Conservation (phyloP, 257 asterid species). For the Gardenia jasminoides region DNA sequence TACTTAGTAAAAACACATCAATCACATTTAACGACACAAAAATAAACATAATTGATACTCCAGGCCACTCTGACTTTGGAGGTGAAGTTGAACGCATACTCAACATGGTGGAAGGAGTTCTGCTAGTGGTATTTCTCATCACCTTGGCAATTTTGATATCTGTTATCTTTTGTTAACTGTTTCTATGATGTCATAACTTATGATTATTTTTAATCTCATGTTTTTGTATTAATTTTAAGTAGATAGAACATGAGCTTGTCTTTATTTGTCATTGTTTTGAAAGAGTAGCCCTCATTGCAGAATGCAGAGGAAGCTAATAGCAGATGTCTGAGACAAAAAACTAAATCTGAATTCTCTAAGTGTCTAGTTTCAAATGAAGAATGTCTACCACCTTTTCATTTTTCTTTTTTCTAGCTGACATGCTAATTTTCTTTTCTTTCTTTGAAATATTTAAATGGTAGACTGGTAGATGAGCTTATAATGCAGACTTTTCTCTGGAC, state of each 20-base stretch:
- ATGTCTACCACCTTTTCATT: background rate
- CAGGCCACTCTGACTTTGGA: conserved; percentile 99
- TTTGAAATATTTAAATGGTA: background rate
- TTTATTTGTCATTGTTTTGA: background rate
- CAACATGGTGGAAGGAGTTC: conserved; percentile 99
- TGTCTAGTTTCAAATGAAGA: background rate
- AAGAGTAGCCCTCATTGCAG: too few relatives aligned
- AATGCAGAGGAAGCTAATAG: background rate
- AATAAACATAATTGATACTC: conserved; percentile 94
- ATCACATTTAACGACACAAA: conserved; percentile 81
- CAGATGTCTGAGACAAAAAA: background rate
- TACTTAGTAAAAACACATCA: conserved; percentile 97
- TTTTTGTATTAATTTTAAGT: background rate
- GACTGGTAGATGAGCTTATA: background rate
- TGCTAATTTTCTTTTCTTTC: background rate
- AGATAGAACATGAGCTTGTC: background rate
- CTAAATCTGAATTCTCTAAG: background rate
- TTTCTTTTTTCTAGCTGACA: background rate
- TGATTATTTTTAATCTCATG: background rate
- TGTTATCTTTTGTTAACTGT: background rate
- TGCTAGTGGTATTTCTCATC: conserved; percentile 69
- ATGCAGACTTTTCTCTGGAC: background rate
- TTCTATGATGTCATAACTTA: background rate
- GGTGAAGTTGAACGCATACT: conserved; percentile 99
- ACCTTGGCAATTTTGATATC: conserved; percentile 1